Percentiles rank a stretch among this genome's conserved stretches.
These are phyloP conservation scores for Elaeis oleifera DNA, from an alignment of 202 grass and related monocot genomes.

Conservation along the genomic window DNA sequence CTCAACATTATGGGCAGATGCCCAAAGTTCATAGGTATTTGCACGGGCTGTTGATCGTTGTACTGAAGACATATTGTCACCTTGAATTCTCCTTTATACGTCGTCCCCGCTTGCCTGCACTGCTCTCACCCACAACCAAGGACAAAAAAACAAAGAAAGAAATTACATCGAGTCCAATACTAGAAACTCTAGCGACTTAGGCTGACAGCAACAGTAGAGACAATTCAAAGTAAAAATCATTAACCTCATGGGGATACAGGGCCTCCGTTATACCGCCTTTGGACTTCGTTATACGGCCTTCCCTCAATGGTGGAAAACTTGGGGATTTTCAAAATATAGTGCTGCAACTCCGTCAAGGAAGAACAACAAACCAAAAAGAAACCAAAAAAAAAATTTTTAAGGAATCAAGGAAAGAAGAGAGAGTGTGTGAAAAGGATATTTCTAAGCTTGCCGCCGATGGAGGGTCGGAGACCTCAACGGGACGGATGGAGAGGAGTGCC, in stretches of 20 bases:
- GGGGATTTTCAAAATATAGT: slow-evolving; percentile 70
- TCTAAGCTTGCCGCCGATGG: slow-evolving; percentile 40
- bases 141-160: slow-evolving; percentile 10
- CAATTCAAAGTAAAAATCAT: slow-evolving; percentile 14
- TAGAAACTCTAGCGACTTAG: no score
- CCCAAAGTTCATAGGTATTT: slow-evolving; percentile 60
- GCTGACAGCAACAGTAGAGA: background rate
- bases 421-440: slow-evolving; percentile 55
- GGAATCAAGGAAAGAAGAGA: background rate
- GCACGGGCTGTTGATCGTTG: slow-evolving; percentile 32
- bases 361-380: background rate
- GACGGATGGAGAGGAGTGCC: slow-evolving; percentile 38
- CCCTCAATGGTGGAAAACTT: slow-evolving; percentile 42
- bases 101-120: slow-evolving; percentile 62
- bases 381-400: background rate
- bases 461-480: slow-evolving; percentile 45
- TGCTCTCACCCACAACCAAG: slow-evolving; percentile 28
- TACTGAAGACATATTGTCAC: slow-evolving; percentile 43
- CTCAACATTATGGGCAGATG: slow-evolving; percentile 89
- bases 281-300: slow-evolving; percentile 24
- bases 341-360: slow-evolving; percentile 41
- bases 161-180: slow-evolving; percentile 14
- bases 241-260: slow-evolving; percentile 71
- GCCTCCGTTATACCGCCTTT: slow-evolving; percentile 16
- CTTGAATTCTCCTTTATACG: slow-evolving; percentile 73